Evolutionary conservation across 192 early-diverging fungal species (phyloP).

Genomic region (Tieghemiomyces parasiticus): DNA sequence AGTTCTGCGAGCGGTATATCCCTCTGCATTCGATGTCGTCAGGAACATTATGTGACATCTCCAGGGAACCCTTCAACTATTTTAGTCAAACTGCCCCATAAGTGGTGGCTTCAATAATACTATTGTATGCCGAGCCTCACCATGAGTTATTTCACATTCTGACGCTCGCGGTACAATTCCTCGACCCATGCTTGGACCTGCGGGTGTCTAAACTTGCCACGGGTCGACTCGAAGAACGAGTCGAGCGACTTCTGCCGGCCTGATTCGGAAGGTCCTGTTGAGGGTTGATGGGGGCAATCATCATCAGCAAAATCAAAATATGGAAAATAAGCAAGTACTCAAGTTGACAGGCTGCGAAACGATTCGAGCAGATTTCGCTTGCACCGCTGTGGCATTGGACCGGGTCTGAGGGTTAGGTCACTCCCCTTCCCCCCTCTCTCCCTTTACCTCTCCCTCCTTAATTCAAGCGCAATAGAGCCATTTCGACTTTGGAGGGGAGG

Average conservation of each 20-base stretch:
- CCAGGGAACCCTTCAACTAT: too few relatives aligned
- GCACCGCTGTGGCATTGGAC: not conserved
- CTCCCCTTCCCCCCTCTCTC: not conserved
- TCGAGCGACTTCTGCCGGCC: slow-evolving; percentile 45
- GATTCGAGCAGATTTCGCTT: not conserved
- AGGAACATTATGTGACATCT: too few relatives aligned
- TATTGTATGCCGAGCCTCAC: too few relatives aligned
- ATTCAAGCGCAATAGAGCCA: too few relatives aligned
- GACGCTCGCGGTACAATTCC: slow-evolving; percentile 48
- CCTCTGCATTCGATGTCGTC: too few relatives aligned
- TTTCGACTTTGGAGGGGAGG: too few relatives aligned
- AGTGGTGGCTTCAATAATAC: too few relatives aligned
- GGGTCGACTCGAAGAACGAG: slow-evolving; percentile 67
- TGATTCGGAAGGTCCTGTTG: slow-evolving; percentile 8
- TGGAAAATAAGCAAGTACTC: not conserved
- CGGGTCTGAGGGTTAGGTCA: not conserved
- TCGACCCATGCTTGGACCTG: slow-evolving; percentile 69
- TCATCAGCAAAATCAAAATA: not conserved
- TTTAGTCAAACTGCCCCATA: too few relatives aligned
- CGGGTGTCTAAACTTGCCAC: slow-evolving; percentile 70
- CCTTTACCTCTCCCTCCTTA: not conserved
- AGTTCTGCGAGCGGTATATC: too few relatives aligned
- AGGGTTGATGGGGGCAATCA: not conserved
- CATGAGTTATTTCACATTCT: too few relatives aligned
- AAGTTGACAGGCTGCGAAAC: not conserved